Percentiles rank a stretch among this genome's conserved stretches.
Evolutionary conservation across 78 protist genomes (phyloP).

Genomic region (Dictyostelium capitatum): DNA sequence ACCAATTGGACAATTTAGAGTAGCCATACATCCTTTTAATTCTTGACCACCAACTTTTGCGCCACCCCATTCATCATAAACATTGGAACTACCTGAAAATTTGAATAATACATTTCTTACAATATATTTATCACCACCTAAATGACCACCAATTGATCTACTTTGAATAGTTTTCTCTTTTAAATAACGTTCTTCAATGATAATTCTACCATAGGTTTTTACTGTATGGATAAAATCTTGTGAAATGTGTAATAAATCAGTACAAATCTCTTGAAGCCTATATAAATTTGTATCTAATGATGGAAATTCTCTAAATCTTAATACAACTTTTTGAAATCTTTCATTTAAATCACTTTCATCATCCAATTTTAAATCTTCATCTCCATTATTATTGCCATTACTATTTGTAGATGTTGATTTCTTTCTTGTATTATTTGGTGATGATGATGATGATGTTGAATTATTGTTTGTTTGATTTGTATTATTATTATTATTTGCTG

Average conservation of each 20-base stretch:
- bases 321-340: constrained; percentile 70
- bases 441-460: background rate
- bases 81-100: constrained; percentile 66
- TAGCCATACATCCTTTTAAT: constrained; percentile 81
- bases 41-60: constrained; percentile 90
- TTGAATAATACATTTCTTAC: constrained; percentile 75
- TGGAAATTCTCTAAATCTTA: constrained; percentile 71
- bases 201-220: constrained; percentile 86
- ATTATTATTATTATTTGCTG: background rate
- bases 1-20: constrained; percentile 70
- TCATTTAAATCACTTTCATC: constrained; percentile 55
- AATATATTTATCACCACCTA: constrained; percentile 84
- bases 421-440: constrained; percentile 16
- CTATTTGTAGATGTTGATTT: background rate
- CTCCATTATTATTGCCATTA: background rate
- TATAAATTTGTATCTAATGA: constrained; percentile 72
- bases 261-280: constrained; percentile 72
- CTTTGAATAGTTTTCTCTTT: constrained; percentile 83
- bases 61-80: constrained; percentile 80
- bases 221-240: constrained; percentile 85
- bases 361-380: background rate
- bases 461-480: background rate
- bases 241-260: constrained; percentile 80
- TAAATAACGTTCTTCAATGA: constrained; percentile 84
- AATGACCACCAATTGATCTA: constrained; percentile 70